Evolutionary conservation across 2,329 filamentous ascomycete genomes (phyloP).

Genomic region (Talaromyces sp.): DNA sequence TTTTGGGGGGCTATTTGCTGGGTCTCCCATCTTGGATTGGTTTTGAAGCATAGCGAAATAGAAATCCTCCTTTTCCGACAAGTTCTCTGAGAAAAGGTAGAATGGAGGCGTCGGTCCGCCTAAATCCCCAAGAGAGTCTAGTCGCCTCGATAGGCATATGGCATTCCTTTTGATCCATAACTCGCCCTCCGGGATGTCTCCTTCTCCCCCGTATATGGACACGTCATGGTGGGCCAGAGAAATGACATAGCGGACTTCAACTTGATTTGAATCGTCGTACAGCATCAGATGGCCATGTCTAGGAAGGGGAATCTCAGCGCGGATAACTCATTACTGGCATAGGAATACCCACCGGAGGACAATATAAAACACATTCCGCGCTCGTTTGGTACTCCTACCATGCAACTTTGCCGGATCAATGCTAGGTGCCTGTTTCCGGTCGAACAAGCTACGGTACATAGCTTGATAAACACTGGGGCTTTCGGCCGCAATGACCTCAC

Average conservation of each 20-base stretch:
- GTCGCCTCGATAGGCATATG: conserved; percentile 73
- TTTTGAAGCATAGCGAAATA: conserved; percentile 90
- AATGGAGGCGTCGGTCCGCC: conserved; percentile 75
- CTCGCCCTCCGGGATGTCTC: conserved; percentile 82
- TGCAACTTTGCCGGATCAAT: conserved; percentile 56
- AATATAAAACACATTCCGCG: conserved; percentile 90
- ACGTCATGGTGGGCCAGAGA: conserved; percentile 83
- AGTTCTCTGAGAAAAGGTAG: conserved; percentile 91
- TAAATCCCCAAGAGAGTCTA: conserved; percentile 55
- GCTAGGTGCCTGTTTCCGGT: conserved; percentile 67
- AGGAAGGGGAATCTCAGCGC: background rate
- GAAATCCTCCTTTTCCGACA: conserved; percentile 97
- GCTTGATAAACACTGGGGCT: conserved; percentile 96
- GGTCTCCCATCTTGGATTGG: conserved; percentile 69
- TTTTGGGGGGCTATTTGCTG: conserved; percentile 62
- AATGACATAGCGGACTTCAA: conserved; percentile 95
- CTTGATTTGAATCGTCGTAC: conserved; percentile 91
- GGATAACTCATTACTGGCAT: background rate
- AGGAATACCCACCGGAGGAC: conserved; percentile 69
- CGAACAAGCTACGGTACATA: conserved; percentile 97
- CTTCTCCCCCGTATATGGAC: conserved; percentile 79
- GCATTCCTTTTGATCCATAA: conserved; percentile 95
- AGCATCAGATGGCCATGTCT: conserved; percentile 96
- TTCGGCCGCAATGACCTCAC: conserved; percentile 73
- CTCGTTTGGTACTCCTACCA: conserved; percentile 58